phyloP scores from a whole-genome alignment of 352 stramenopile genomes.

The Globisporangium echinulatum region DNA sequence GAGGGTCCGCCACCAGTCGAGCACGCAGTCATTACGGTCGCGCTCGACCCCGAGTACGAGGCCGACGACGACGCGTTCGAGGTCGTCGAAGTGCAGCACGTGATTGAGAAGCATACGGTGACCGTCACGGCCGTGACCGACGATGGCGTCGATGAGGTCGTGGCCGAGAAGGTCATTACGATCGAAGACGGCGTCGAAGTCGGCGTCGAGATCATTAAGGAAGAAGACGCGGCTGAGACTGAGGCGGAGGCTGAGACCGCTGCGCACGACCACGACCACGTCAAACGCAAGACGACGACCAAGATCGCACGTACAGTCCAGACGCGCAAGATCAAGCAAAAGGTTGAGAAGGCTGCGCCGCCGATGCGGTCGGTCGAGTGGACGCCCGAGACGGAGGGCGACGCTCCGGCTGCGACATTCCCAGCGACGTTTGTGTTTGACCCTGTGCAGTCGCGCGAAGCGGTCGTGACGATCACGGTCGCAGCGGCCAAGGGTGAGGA shows the following conservation, averaged over 20 bases:
- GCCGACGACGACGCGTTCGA: slow-evolving; percentile 26
- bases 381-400: slow-evolving; percentile 12
- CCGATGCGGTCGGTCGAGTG: slow-evolving; percentile 30
- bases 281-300: slow-evolving; percentile 50
- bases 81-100: slow-evolving; percentile 45
- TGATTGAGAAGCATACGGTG: slow-evolving; percentile 50
- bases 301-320: slow-evolving; percentile 51
- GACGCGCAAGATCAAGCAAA: slow-evolving; percentile 55
- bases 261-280: slow-evolving; percentile 6
- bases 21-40: slow-evolving; percentile 51
- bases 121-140: slow-evolving; percentile 41
- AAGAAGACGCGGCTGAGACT: slow-evolving; percentile 7
- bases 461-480: slow-evolving; percentile 67
- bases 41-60: slow-evolving; percentile 76
- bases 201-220: slow-evolving; percentile 23
- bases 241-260: slow-evolving; percentile 10
- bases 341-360: slow-evolving; percentile 33
- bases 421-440: slow-evolving; percentile 77
- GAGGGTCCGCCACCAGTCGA: slow-evolving; percentile 52
- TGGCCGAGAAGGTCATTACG: slow-evolving; percentile 16
- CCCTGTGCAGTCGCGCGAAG: slow-evolving; percentile 75
- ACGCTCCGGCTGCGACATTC: slow-evolving; percentile 20
- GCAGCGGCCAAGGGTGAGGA: not conserved
- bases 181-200: slow-evolving; percentile 33
- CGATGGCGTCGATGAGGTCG: slow-evolving; percentile 13